Conservation (phyloP, 805 yeast genomes). For the Blastobotrys terrestris region DNA sequence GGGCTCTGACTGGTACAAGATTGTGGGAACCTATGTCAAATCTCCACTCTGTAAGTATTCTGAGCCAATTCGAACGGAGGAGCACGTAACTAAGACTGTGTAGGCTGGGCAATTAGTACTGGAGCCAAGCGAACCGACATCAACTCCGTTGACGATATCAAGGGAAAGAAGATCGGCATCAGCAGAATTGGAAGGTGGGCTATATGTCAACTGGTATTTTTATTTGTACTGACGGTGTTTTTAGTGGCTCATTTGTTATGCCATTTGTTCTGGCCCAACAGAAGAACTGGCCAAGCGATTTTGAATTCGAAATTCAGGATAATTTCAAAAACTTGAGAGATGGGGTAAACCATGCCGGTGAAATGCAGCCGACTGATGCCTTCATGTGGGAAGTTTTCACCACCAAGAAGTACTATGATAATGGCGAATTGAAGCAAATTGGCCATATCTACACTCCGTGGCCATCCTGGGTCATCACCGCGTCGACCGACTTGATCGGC, state of each 20-base stretch:
- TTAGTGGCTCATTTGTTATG: conserved; percentile 79
- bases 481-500: conserved; percentile 36
- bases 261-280: conserved; percentile 72
- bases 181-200: conserved; percentile 62
- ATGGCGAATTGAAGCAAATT: conserved; percentile 68
- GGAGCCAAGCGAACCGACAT: conserved; percentile 58
- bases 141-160: conserved; percentile 44
- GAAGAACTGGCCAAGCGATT: conserved; percentile 39
- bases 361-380: conserved; percentile 55
- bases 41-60: conserved; percentile 57
- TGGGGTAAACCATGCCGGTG: conserved; percentile 57
- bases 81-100: no score
- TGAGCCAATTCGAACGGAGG: background rate
- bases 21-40: conserved; percentile 76
- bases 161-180: conserved; percentile 65
- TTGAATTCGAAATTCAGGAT: conserved; percentile 50
- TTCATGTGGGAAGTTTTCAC: conserved; percentile 97
- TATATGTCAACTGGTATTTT: background rate
- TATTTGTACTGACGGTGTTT: background rate
- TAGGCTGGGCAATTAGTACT: conserved; percentile 74
- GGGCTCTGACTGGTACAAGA: conserved; percentile 56
- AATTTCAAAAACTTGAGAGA: conserved; percentile 73
- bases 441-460: conserved; percentile 93
- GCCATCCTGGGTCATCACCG: conserved; percentile 89
- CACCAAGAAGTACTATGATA: conserved; percentile 76